Evolutionary conservation across 306 rosid species (phyloP).

Genomic region (Malus orientalis): DNA sequence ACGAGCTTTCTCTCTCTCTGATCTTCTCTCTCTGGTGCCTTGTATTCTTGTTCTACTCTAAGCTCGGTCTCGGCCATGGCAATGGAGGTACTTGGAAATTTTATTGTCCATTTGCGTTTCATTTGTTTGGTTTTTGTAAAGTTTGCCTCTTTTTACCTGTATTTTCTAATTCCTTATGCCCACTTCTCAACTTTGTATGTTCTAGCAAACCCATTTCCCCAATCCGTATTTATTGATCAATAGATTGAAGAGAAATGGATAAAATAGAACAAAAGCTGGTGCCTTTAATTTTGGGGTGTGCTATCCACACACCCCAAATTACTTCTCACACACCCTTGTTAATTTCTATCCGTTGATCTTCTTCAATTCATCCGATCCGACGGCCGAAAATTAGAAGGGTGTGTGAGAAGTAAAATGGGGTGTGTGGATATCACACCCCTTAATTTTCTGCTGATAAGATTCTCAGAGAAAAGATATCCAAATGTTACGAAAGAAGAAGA

Average conservation of each 20-base stretch:
- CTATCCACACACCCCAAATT: no score
- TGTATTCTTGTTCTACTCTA: slow-evolving; percentile 44
- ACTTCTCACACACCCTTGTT: no score
- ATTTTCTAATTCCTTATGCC: neutral
- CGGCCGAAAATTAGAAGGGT: no score
- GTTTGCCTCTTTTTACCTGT: neutral
- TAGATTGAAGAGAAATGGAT: neutral
- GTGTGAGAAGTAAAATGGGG: no score
- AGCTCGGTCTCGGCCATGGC: slow-evolving; percentile 50
- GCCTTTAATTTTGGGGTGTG: neutral
- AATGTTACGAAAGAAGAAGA: neutral
- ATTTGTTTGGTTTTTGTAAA: neutral
- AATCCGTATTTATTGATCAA: neutral
- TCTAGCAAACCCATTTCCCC: neutral
- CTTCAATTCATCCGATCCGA: no score
- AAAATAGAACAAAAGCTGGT: neutral
- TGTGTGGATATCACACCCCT: no score
- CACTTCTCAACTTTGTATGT: neutral
- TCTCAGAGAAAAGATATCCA: neutral
- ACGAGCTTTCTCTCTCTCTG: slow-evolving; percentile 59
- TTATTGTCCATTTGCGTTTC: neutral
- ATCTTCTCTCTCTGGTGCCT: slow-evolving; percentile 60
- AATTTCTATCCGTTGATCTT: no score
- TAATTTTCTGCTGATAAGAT: neutral
- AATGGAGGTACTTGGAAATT: slow-evolving; percentile 31